Evolutionary conservation across 2,329 filamentous ascomycete species (phyloP), one percentile per base, ranked within the genome.

Genomic region (Magnaporthiopsis incrustans): DNA sequence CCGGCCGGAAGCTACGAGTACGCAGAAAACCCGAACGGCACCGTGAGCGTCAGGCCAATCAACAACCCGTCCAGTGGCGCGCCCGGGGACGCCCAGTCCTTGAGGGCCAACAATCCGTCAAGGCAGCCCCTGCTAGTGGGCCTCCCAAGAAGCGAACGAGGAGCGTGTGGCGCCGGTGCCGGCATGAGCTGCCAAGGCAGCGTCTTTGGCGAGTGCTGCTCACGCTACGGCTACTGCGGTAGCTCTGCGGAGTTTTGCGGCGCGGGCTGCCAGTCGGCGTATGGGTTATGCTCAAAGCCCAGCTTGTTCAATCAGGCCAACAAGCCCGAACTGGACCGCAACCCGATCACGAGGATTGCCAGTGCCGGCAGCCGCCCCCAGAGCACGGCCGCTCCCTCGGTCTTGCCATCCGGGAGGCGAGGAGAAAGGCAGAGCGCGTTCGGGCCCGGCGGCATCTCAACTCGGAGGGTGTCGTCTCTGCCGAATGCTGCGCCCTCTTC

Each of bases 1-100:
- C 62, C 66, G 4, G 66, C 27, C 57, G 27, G 15, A 25, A 33
- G 25, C 15, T 68, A 68, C 63, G 59, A 35, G 15, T 68, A 66
- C 64, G 35, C 58, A 27, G 64, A 67, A 38, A 59, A 56, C 38
- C 61, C 63, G 1, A 66, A 66, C 30, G 44, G 59, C 64, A 65
- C 58, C 33, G 38, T 35, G 27, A 67, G 67, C 63, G 65, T 68
- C 38, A 14, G 11, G 35, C 56, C 27, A 1, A 30, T 14, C 38
- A 60, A 66, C 35, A 60, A 27, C 50, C 61, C 60, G 15, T 44
- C 25, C 44, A 26, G 26, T 38, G 14, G 15, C 18, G n/a, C 22
- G 8, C 38, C 38, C 25, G 38, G 38, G 15, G 38, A 7, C 38
- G 15, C 6, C 38, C 38, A 44, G 38, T 44, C 15, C 15, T 18